These are phyloP conservation scores for Thalassiosira ordinaria DNA, from an alignment of 352 stramenopile species.

Conservation along the genomic window DNA sequence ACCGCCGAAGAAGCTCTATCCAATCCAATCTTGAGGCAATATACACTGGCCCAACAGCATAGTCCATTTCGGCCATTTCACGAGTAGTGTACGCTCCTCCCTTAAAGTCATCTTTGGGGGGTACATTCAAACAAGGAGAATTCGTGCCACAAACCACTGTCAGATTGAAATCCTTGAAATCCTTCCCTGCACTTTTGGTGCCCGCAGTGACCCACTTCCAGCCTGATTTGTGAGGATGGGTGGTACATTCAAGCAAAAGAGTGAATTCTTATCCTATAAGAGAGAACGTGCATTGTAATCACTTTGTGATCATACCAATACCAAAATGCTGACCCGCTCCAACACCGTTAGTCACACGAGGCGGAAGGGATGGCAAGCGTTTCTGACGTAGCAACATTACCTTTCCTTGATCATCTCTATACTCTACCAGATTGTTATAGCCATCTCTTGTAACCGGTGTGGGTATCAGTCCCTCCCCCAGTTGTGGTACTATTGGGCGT, in stretches of 20 bases:
- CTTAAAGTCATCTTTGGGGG: not conserved
- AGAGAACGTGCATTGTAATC: no score
- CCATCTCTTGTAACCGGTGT: not conserved
- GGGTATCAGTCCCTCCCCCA: conserved; percentile 32
- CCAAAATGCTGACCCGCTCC: conserved; percentile 71
- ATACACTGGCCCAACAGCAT: conserved; percentile 68
- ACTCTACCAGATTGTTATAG: conserved; percentile 27
- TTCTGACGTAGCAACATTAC: conserved; percentile 30
- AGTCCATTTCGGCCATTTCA: conserved; percentile 53
- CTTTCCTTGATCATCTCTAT: conserved; percentile 29
- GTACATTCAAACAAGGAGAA: conserved; percentile 55
- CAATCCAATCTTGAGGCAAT: conserved; percentile 51
- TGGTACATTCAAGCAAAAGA: no score
- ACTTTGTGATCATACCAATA: no score
- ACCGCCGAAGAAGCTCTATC: conserved; percentile 36
- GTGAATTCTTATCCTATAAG: no score
- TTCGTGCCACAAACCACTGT: conserved; percentile 39
- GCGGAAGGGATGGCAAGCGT: conserved; percentile 29
- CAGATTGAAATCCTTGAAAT: conserved; percentile 54
- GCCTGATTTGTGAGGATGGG: no score
- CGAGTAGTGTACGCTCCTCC: conserved; percentile 31
- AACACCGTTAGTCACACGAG: conserved; percentile 33
- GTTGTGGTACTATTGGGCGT: conserved; percentile 40
- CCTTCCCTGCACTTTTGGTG: conserved; percentile 43
- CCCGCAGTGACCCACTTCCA: conserved; percentile 49